These are phyloP conservation scores for Colletotrichum phormii DNA, from an alignment of 2,329 filamentous ascomycete species.

Conservation along the genomic window DNA sequence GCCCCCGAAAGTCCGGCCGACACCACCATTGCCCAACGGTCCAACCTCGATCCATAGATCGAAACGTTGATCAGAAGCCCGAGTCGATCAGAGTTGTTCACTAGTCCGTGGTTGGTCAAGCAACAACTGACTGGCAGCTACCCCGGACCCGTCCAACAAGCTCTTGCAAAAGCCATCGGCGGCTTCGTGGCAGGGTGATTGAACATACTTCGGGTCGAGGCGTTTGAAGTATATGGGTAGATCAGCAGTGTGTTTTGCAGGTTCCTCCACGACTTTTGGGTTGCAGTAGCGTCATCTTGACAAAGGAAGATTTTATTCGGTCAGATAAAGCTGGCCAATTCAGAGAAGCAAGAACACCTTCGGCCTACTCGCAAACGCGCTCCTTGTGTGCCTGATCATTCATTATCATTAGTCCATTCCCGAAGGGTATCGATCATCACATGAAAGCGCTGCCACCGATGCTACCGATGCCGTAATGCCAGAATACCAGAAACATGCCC, in stretches of 20 bases:
- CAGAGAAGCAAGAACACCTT: constrained; percentile 16
- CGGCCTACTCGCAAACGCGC: background rate
- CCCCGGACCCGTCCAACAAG: background rate
- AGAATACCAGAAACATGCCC: background rate
- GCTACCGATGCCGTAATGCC: background rate
- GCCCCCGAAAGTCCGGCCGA: constrained; percentile 13
- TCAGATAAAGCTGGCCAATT: background rate
- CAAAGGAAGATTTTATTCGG: constrained; percentile 2
- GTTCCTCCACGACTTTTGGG: background rate
- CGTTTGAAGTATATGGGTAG: background rate
- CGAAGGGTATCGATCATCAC: background rate
- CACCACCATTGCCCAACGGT: background rate
- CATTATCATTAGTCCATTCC: constrained; percentile 21
- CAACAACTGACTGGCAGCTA: background rate
- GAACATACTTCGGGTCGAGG: background rate
- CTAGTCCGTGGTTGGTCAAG: background rate
- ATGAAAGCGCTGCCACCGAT: background rate
- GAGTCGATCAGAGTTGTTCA: background rate
- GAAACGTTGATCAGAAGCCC: background rate
- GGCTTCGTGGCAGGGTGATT: background rate
- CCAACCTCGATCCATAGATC: background rate
- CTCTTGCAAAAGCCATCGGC: background rate
- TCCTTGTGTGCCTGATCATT: constrained; percentile 2
- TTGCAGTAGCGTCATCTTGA: background rate
- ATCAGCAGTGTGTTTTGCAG: background rate